Base-by-base conservation (phyloP, 352 stramenopile genomes). In the Elongisporangium prolatum region DNA sequence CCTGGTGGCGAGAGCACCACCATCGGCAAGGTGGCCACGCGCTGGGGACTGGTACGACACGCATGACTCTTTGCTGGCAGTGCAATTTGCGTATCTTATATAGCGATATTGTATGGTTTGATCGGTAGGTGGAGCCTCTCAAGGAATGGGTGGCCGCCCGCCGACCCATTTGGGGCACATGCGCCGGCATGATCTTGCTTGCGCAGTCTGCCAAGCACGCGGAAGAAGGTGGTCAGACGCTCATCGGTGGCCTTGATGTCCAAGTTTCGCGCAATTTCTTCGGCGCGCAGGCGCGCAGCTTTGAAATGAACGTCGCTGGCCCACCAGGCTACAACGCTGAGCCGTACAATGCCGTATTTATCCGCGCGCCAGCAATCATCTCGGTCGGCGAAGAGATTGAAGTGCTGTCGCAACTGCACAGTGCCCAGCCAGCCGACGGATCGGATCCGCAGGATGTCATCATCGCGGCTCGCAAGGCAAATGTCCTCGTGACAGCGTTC, bases 201-300 rank as follows among this genome's bases (percentile, higher is more conserved):
- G 81, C 95, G 56, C 63, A 84, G 52, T 84, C 75, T 18, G 78
- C 82, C 57, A 91, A 90, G 67, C 82, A 92, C 65, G 72, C 72
- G 16, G 86, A 98, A 63, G 72, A 91, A 63, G 89, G 96, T 59
- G 96, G 96, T 13, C 94, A 98, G 70, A 89, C 85, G 44, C 76
- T 98, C 49, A 93, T 99, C 56, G 95, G 95, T 22, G 96, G 96
- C n/a, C 77, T 98, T 59, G 91, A 98, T 71, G 90, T 97, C 56
- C 72, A 97, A 50, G 94, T 98, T n/a, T 98, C 93, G 67, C 82
- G 96, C 57, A 99, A 99, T 76, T 99, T 98, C 70, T 99, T 99
- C 63, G 96, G 96, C 57, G 91, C 92, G 52, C 96, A 99, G 61
- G 85, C 98, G 59, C 83, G 75, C 57, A 84, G 74, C 61, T 86